These are phyloP conservation scores for Blastocystis hominis DNA, from an alignment of 352 stramenopile species.

Conservation along the genomic window DNA sequence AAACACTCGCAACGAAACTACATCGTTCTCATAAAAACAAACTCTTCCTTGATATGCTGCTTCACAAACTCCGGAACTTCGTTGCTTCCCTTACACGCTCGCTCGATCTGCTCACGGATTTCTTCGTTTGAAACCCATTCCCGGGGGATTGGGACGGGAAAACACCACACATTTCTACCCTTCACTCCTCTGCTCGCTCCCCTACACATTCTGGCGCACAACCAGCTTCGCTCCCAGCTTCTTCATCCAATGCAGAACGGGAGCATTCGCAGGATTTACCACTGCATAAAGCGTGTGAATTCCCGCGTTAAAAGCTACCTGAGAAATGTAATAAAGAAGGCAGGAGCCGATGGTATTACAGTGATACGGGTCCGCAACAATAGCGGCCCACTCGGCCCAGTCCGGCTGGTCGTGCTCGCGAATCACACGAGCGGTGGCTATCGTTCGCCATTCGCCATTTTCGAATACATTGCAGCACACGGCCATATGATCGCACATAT, in stretches of 20 bases:
- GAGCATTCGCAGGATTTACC: slow-evolving; percentile 49
- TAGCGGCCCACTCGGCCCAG: slow-evolving; percentile 53
- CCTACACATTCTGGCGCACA: slow-evolving; percentile 40
- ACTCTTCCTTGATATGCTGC: background rate
- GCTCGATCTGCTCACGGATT: slow-evolving; percentile 25
- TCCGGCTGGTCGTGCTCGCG: slow-evolving; percentile 21
- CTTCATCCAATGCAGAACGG: slow-evolving; percentile 56
- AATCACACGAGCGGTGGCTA: slow-evolving; percentile 38
- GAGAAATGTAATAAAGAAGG: slow-evolving; percentile 52
- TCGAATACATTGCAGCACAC: slow-evolving; percentile 22
- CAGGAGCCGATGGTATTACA: slow-evolving; percentile 52
- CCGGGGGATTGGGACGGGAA: slow-evolving; percentile 23
- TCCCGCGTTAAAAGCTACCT: slow-evolving; percentile 3
- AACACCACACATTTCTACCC: slow-evolving; percentile 55
- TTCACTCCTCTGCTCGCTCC: background rate
- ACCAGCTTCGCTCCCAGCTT: slow-evolving; percentile 42
- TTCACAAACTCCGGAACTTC: background rate
- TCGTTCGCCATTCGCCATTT: slow-evolving; percentile 41
- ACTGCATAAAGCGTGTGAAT: slow-evolving; percentile 45
- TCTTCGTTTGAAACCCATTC: slow-evolving; percentile 24
- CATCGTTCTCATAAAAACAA: background rate
- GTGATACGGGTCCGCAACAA: slow-evolving; percentile 52
- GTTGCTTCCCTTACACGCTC: background rate
- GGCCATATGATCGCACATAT: slow-evolving; percentile 54
- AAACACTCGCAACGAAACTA: slow-evolving; percentile 18